phyloP scores from a whole-genome alignment of 305 asterid species.

The Fraxinus angustifolia region DNA sequence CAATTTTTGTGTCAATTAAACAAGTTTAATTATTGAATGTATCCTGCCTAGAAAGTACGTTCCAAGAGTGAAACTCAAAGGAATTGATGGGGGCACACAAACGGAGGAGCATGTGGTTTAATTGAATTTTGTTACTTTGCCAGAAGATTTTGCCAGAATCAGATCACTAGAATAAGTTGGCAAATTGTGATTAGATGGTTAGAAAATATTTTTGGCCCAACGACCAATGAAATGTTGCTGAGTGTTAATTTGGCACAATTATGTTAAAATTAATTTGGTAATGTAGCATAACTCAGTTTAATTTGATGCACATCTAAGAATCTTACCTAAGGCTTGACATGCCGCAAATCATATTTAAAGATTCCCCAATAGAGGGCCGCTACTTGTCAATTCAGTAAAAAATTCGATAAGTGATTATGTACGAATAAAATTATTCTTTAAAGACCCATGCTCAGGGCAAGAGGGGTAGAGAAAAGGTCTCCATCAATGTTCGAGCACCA shows the following conservation, averaged over 20 bases:
- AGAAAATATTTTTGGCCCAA: background rate
- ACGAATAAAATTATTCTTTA: no score
- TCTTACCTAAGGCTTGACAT: no score
- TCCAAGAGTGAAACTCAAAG: background rate
- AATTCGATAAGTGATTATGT: no score
- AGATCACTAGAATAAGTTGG: background rate
- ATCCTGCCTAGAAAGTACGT: background rate
- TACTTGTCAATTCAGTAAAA: no score
- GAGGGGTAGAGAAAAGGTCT: background rate
- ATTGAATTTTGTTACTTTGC: background rate
- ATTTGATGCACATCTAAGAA: background rate
- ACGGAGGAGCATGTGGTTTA: background rate
- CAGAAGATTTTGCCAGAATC: no score
- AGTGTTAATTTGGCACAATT: background rate
- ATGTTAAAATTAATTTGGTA: no score
- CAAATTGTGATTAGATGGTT: background rate
- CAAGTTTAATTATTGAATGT: background rate
- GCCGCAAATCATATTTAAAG: background rate
- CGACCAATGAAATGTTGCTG: background rate
- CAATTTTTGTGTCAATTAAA: background rate
- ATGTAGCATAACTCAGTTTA: background rate
- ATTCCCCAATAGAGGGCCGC: no score
- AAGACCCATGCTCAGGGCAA: background rate
- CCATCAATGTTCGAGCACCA: background rate
- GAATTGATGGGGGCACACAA: background rate